These are phyloP conservation scores for Xylariaceae sp. DNA, from an alignment of 2,329 filamentous ascomycete species.

Conservation along the genomic window DNA sequence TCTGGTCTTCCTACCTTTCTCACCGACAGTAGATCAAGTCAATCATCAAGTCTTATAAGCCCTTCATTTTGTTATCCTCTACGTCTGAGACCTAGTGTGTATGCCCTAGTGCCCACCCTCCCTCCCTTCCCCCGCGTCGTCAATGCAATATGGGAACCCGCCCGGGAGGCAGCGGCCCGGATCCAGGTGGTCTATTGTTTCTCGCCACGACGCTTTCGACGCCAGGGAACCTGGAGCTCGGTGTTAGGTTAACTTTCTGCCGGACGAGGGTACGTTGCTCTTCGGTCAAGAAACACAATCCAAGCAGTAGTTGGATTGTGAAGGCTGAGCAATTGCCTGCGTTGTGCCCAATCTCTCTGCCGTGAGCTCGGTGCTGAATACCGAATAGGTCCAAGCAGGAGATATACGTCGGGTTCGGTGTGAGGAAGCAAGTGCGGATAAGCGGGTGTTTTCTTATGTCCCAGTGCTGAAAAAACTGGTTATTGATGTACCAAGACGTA, in stretches of 20 bases:
- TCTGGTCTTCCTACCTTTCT: no score
- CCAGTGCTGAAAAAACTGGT: slow-evolving; percentile 17
- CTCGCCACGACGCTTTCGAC: slow-evolving; percentile 19
- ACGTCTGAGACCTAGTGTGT: no score
- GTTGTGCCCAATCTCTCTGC: slow-evolving; percentile 23
- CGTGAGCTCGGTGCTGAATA: slow-evolving; percentile 17
- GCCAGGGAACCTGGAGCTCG: slow-evolving; percentile 6
- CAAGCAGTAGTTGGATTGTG: slow-evolving; percentile 20
- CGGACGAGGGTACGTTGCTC: background rate
- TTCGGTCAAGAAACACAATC: slow-evolving; percentile 17
- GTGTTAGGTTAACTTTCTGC: background rate
- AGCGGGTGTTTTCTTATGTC: slow-evolving; percentile 11
- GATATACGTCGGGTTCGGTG: slow-evolving; percentile 7
- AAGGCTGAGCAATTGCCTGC: slow-evolving; percentile 27
- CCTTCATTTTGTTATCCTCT: no score
- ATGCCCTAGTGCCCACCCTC: no score
- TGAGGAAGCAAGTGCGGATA: background rate
- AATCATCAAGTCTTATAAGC: no score
- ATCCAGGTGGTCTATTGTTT: slow-evolving; percentile 24
- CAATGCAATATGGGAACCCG: slow-evolving; percentile 14
- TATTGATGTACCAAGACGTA: slow-evolving; percentile 12
- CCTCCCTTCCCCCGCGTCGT: no score
- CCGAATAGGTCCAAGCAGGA: slow-evolving; percentile 17
- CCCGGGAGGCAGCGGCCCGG: slow-evolving; percentile 2
- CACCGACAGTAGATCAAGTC: no score